These are phyloP conservation scores for Ciborinia camelliae DNA, from an alignment of 2,329 filamentous ascomycete genomes.

Conservation along the genomic window DNA sequence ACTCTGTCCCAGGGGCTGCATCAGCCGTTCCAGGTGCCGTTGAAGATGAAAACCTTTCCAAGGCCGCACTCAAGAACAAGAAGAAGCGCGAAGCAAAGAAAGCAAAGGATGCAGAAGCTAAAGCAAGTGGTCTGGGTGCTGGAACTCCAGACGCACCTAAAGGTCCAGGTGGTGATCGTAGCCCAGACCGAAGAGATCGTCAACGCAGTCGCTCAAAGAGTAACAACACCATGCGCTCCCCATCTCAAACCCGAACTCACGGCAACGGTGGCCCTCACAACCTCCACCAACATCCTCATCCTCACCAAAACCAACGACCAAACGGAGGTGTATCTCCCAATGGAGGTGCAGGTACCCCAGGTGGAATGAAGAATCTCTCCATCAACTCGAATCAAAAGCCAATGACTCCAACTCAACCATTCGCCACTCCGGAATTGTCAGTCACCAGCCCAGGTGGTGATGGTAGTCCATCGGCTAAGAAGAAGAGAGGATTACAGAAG, in stretches of 20 bases:
- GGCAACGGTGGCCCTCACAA: constrained; percentile 47
- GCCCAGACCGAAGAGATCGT: constrained; percentile 49
- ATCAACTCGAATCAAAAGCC: constrained; percentile 26
- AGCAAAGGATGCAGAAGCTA: constrained; percentile 72
- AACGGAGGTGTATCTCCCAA: constrained; percentile 2
- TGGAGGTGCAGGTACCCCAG: constrained; percentile 19
- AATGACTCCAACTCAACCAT: constrained; percentile 28
- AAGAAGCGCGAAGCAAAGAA: constrained; percentile 97
- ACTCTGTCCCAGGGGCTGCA: constrained; percentile 64
- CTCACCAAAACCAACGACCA: constrained; percentile 14
- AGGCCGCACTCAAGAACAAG: constrained; percentile 91
- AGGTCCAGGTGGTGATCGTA: constrained; percentile 32
- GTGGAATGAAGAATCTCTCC: constrained; percentile 37
- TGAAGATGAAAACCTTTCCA: constrained; percentile 68
- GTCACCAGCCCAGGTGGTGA: constrained; percentile 51
- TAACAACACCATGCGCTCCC: constrained; percentile 44
- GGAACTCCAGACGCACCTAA: constrained; percentile 27
- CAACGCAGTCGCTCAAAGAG: constrained; percentile 51
- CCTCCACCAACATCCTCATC: constrained; percentile 29
- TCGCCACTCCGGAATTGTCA: constrained; percentile 45
- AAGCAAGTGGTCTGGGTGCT: constrained; percentile 44
- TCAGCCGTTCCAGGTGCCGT: constrained; percentile 58
- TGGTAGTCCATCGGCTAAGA: constrained; percentile 80
- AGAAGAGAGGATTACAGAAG: constrained; percentile 88
- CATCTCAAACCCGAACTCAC: constrained; percentile 43